Base-by-base conservation (phyloP, 345 rosid genomes). In the Melastoma malabathricum region DNA sequence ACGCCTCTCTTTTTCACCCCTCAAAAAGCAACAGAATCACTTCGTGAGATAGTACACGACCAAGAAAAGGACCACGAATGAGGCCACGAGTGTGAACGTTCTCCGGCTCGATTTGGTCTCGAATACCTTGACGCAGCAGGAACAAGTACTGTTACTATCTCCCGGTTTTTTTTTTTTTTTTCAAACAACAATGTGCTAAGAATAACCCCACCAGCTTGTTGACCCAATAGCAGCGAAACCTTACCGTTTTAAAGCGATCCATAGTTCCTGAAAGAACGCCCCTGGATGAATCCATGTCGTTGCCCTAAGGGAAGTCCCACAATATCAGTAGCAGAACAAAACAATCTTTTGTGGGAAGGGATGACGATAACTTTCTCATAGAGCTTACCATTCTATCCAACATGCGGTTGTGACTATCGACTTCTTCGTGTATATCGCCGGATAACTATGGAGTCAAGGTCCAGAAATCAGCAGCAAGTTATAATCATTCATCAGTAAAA, bases 261-360 rank as follows among this genome's bases (percentile, higher is more conserved):
- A 89, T 89, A 39, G 97, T 89, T 71, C 97, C 94, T 13, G 96
- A 86, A 31, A 86, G 85, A 47, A 81, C 22, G 50, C 97, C 95
- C 64, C 94, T 75, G 18, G 97, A 89, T 47, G 95, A 51, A 79
- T 89, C 97, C 97, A 86, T 89, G 59, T 86, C 94, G 68, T 83
- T 83, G 41, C 97, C 97, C 97, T 89, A 65, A 43, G 60, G 45
- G n/a, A 19, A 59, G 54, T 34, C 66, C 25, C 58, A 60, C 47
- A 70, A 48, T 55, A 53, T 16, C 20, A 23, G 27, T 14, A 41
- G 48, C 20, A 27, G 27, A 8, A 44, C 0, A 49, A 16, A 41
- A n/a, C 15, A 15, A 53, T 15, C 56, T 3, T 38, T 43, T 50
- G 48, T n/a, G 44, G 43, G 8, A 19, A 5, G 25, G 46, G 45